Evolutionary conservation across 441 rosid genomes (phyloP).

Genomic region (Corymbia citriodora): DNA sequence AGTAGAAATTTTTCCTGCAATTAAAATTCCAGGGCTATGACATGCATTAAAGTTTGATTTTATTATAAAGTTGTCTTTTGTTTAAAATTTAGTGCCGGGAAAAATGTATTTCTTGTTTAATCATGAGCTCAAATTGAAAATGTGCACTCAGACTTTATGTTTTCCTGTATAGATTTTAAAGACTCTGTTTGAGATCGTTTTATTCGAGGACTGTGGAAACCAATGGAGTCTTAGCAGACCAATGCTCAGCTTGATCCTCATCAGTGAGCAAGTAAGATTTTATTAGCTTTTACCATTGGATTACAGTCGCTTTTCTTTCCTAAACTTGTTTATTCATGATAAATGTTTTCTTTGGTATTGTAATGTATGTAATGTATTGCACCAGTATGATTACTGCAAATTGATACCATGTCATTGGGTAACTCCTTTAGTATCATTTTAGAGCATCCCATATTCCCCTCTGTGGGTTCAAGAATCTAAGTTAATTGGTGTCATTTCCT

Average conservation of each 20-base stretch:
- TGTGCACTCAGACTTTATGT: neutral
- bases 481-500: neutral
- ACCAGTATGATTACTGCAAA: neutral
- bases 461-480: neutral
- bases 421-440: neutral
- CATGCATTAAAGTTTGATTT: neutral
- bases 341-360: neutral
- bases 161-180: slow-evolving; percentile 60
- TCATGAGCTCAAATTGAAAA: neutral
- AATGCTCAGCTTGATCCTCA: slow-evolving; percentile 90
- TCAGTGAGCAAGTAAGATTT: slow-evolving; percentile 74
- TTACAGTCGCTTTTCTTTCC: neutral
- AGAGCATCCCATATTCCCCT: neutral
- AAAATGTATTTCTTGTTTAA: neutral
- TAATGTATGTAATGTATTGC: neutral
- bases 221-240: slow-evolving; percentile 99
- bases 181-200: slow-evolving; percentile 89
- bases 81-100: neutral
- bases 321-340: neutral
- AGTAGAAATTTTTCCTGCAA: neutral
- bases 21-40: neutral
- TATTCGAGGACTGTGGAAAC: slow-evolving; percentile 96
- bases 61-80: neutral
- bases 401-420: neutral
- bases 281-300: neutral